Percentiles rank a stretch among this genome's conserved stretches.
Conservation (phyloP, 2,329 filamentous ascomycete genomes). For the Xylariales sp. region DNA sequence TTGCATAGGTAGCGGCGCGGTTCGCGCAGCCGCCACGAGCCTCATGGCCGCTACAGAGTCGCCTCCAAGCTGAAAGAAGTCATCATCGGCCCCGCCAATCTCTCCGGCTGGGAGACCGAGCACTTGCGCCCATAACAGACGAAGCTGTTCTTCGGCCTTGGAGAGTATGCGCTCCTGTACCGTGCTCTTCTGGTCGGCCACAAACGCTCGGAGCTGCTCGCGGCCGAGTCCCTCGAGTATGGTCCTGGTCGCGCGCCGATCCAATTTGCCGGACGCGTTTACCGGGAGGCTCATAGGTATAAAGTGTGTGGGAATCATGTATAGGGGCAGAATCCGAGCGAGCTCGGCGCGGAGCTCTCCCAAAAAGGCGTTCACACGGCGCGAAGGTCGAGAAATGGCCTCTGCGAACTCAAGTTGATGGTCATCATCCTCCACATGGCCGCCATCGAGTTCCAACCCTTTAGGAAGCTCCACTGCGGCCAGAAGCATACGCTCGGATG, state of each 20-base stretch:
- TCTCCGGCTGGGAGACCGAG: not conserved
- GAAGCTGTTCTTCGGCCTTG: conserved; percentile 2
- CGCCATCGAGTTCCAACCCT: not conserved
- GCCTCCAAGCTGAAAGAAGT: conserved; percentile 8
- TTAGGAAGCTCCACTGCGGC: conserved; percentile 1
- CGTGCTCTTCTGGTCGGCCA: not conserved
- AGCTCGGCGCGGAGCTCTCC: not conserved
- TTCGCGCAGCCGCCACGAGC: conserved; percentile 6
- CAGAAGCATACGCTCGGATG: conserved; percentile 1
- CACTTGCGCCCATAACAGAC: conserved; percentile 5
- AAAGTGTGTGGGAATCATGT: conserved; percentile 3
- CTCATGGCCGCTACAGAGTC: conserved; percentile 8
- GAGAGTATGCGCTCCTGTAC: not conserved
- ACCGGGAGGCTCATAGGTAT: conserved; percentile 3
- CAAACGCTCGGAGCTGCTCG: conserved; percentile 1
- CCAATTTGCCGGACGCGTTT: conserved; percentile 5
- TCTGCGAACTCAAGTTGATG: not conserved
- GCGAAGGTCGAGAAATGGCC: not conserved
- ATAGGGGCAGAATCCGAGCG: not conserved
- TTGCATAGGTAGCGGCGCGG: not conserved
- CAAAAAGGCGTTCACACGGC: not conserved
- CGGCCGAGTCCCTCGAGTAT: not conserved
- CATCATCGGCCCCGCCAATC: not conserved
- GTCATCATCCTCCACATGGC: not conserved
- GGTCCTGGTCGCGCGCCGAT: not conserved